Base-by-base conservation (phyloP, 164 flowering plant genomes). In the Tinospora cordifolia region DNA sequence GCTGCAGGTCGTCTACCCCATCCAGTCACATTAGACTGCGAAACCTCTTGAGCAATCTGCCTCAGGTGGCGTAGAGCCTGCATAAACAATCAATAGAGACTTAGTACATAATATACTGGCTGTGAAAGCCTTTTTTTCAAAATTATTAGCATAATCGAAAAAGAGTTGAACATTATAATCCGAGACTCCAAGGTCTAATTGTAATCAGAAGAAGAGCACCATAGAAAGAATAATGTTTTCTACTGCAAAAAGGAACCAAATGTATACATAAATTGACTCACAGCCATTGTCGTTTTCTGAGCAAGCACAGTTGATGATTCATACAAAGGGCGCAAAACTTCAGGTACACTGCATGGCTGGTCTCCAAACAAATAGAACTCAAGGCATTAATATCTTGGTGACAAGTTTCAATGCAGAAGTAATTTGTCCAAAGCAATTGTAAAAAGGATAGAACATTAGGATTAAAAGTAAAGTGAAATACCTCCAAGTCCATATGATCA, bases 1-100 rank as follows among this genome's bases (percentile, higher is more conserved):
- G 91, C 91, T 59, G 98, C 96, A 67, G 99, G 99, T 51, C 87
- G 81, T 72, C 95, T 81, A 4, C 91, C 91, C 92, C 99, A 88
- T 58, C 86, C 84, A 64, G 81, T 77, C 44, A 85, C 86, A 75
- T 77, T 85, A 58, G 90, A 65, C 75, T 84, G 91, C 69, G 96
- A 83, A 73, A 83, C 84, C 69, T 94, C 99, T 64, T 84, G 91
- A 19, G 98, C 87, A 26, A 94, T 84, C 83, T 94, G 99, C 81
- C 89, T 83, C 26, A 94, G 79, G 69, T 92, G 99, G 75, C 98
- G 96, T 46, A 95, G 70, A 46, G 96, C 99, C 99, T 95, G 77
- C 57, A 75, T 54, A 62, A 58, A 74, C 15, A 60, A 60, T 8
- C 6, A 72, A 49, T 27, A 65, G 3, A 51, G 22, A 19, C 6